Conservation (phyloP, 345 rosid genomes). For the Raphanus sativus region DNA sequence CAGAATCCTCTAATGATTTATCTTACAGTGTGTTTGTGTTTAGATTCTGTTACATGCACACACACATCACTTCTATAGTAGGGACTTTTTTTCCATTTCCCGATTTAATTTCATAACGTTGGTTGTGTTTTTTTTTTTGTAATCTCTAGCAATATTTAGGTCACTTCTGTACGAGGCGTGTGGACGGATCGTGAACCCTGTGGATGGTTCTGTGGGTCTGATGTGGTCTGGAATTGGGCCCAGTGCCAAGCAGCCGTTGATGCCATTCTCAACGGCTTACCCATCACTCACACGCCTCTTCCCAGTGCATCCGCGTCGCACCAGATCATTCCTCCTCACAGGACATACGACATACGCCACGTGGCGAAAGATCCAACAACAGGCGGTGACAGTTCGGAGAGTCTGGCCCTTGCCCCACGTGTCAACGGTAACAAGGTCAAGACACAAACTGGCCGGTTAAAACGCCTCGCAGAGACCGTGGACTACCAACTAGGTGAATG, state of each 20-base stretch:
- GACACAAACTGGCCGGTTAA: slow-evolving; percentile 39
- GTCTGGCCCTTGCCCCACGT: slow-evolving; percentile 16
- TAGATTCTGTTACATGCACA: slow-evolving; percentile 25
- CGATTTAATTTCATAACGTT: slow-evolving; percentile 41
- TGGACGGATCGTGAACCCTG: slow-evolving; percentile 44
- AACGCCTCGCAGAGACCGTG: slow-evolving; percentile 26
- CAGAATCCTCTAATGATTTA: background rate
- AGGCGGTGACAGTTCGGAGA: slow-evolving; percentile 26
- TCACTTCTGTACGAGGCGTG: slow-evolving; percentile 53
- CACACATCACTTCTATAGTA: slow-evolving; percentile 1
- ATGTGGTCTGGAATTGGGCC: slow-evolving; percentile 39
- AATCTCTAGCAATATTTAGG: slow-evolving; percentile 41
- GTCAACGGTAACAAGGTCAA: slow-evolving; percentile 33
- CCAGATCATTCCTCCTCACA: slow-evolving; percentile 45
- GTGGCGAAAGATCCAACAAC: slow-evolving; percentile 44
- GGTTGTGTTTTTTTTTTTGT: slow-evolving; percentile 13
- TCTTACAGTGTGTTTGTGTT: background rate
- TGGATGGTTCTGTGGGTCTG: slow-evolving; percentile 48
- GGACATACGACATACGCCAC: slow-evolving; percentile 63
- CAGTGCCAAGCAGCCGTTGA: slow-evolving; percentile 74
- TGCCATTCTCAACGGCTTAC: slow-evolving; percentile 50
- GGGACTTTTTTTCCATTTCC: background rate
- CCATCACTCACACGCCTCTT: slow-evolving; percentile 37
- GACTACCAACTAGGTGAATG: slow-evolving; percentile 29
- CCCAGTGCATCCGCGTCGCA: slow-evolving; percentile 31